Percentiles rank a stretch among this genome's conserved stretches.
These are phyloP conservation scores for Tricholoma saponaceum DNA, from an alignment of 768 basidiomycete species.

Conservation along the genomic window DNA sequence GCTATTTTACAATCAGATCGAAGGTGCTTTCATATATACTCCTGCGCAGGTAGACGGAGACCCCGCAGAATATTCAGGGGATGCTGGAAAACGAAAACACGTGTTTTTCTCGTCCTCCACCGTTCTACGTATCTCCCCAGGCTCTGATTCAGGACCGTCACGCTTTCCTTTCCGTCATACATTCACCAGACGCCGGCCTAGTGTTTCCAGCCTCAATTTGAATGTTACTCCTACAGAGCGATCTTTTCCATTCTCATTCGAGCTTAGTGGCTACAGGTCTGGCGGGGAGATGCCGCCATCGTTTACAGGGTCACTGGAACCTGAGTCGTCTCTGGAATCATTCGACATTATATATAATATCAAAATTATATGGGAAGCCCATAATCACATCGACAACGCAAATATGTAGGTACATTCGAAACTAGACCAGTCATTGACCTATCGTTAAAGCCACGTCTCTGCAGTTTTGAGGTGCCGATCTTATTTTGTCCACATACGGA, in stretches of 20 bases:
- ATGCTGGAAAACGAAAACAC: slow-evolving; percentile 30
- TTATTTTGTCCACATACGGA: slow-evolving; percentile 56
- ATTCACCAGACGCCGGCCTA: slow-evolving; percentile 43
- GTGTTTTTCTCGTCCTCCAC: slow-evolving; percentile 49
- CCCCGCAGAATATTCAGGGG: slow-evolving; percentile 12
- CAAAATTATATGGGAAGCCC: slow-evolving; percentile 55
- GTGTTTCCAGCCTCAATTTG: slow-evolving; percentile 34
- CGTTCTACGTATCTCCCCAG: slow-evolving; percentile 35
- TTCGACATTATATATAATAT: slow-evolving; percentile 52
- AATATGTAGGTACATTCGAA: slow-evolving; percentile 40
- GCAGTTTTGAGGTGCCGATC: slow-evolving; percentile 63
- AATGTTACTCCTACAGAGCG: slow-evolving; percentile 30
- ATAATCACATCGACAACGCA: slow-evolving; percentile 35
- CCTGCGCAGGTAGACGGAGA: slow-evolving; percentile 22
- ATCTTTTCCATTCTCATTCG: slow-evolving; percentile 49
- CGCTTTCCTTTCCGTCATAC: slow-evolving; percentile 41
- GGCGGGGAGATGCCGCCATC: slow-evolving; percentile 64
- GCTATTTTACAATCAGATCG: slow-evolving; percentile 38
- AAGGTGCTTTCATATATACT: slow-evolving; percentile 54
- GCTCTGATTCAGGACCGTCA: slow-evolving; percentile 22
- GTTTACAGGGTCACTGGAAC: slow-evolving; percentile 38
- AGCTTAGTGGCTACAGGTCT: slow-evolving; percentile 39
- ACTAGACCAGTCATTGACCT: background rate
- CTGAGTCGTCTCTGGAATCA: slow-evolving; percentile 19
- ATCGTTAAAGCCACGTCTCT: slow-evolving; percentile 2